Evolutionary conservation across 345 rosid genomes (phyloP).

Genomic region (Murraya koenigii): DNA sequence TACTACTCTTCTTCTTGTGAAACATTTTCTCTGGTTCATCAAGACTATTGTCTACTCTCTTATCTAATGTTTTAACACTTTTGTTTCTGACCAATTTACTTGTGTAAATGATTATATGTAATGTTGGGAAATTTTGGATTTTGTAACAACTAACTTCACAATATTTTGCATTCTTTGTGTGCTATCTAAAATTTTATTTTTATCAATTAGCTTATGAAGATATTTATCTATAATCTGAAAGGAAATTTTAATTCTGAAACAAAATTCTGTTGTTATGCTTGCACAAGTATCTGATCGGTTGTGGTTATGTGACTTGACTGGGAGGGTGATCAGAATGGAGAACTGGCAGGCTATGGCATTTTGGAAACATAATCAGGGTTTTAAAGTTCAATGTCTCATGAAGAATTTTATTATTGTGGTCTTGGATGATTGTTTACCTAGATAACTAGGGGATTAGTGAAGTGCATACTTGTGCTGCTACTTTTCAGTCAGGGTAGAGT

Average conservation of each 20-base stretch:
- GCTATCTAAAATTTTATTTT: background rate
- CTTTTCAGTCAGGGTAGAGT: background rate
- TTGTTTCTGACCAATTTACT: background rate
- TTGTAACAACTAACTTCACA: background rate
- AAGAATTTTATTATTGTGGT: background rate
- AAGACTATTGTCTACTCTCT: background rate
- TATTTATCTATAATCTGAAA: background rate
- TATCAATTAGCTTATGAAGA: constrained; percentile 10
- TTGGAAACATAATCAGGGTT: background rate
- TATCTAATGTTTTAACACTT: background rate
- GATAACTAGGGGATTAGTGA: background rate
- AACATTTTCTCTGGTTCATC: background rate
- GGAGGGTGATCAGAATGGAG: background rate
- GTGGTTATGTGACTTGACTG: background rate
- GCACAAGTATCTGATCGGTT: background rate
- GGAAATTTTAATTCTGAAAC: background rate
- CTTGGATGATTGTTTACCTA: background rate
- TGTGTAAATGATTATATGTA: constrained; percentile 6
- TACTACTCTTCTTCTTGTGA: background rate
- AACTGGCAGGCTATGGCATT: background rate
- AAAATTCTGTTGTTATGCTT: constrained; percentile 5
- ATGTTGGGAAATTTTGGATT: background rate
- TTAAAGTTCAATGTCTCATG: background rate
- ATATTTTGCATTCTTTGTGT: background rate
- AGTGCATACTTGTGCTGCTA: background rate